phyloP scores from a whole-genome alignment of 768 basidiomycete genomes.

The Cantharellus anzutake region DNA sequence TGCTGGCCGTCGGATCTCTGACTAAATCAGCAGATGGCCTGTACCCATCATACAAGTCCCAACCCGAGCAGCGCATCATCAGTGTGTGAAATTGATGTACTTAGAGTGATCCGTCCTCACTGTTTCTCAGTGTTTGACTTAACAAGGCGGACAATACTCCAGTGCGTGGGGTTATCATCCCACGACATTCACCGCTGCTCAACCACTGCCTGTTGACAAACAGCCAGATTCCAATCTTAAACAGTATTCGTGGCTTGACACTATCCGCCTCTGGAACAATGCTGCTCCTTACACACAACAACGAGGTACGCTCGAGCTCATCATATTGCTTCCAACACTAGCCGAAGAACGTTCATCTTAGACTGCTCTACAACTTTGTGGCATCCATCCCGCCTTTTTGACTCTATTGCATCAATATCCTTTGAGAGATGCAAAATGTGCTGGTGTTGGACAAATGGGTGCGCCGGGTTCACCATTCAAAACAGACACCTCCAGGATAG shows the following conservation, averaged over 20 bases:
- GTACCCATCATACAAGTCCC: constrained; percentile 49
- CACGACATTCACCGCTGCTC: background rate
- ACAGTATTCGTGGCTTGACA: constrained; percentile 54
- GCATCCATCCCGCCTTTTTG: constrained; percentile 41
- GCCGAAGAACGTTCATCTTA: background rate
- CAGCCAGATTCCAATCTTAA: constrained; percentile 44
- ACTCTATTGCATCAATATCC: constrained; percentile 48
- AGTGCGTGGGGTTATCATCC: constrained; percentile 17
- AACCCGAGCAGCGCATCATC: constrained; percentile 50
- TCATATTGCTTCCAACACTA: background rate
- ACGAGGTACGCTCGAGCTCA: constrained; percentile 24
- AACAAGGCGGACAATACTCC: constrained; percentile 43
- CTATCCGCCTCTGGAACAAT: constrained; percentile 40
- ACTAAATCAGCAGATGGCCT: constrained; percentile 39
- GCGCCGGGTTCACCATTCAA: too few species aligned
- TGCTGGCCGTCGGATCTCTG: constrained; percentile 50
- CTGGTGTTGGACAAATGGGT: constrained; percentile 40
- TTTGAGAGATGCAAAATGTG: constrained; percentile 17
- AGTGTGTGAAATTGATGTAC: constrained; percentile 20
- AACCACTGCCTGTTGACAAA: background rate
- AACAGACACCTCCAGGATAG: constrained; percentile 59
- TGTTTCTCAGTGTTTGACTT: constrained; percentile 35
- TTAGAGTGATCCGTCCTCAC: background rate
- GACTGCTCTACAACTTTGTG: constrained; percentile 10
- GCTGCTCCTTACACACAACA: constrained; percentile 54